Evolutionary conservation across 352 stramenopile genomes (phyloP).

Genomic region (Pythium guiyangense): DNA sequence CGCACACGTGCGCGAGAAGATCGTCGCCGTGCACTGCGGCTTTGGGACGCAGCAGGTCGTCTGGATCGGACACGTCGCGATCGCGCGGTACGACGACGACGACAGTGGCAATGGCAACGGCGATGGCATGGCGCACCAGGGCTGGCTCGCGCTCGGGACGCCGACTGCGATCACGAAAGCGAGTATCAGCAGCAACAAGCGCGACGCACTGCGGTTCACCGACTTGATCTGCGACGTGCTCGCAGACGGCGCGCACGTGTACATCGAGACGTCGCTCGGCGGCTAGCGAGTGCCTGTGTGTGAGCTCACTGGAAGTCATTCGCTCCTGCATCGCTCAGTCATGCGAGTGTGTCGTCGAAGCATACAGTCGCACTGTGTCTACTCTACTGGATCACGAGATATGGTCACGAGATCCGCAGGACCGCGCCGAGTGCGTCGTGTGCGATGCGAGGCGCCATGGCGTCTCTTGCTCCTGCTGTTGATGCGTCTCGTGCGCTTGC

Average conservation of each 20-base stretch:
- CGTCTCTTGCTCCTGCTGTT: not conserved
- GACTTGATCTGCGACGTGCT: slow-evolving; percentile 73
- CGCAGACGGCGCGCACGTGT: slow-evolving; percentile 51
- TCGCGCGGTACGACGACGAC: no score
- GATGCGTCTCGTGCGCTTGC: no score
- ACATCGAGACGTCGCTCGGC: slow-evolving; percentile 51
- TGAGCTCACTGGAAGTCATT: not conserved
- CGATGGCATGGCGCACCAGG: no score
- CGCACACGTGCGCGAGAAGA: no score
- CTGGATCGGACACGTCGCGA: no score
- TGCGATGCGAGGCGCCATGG: not conserved
- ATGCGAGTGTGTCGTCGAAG: not conserved
- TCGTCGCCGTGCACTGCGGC: no score
- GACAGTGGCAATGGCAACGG: no score
- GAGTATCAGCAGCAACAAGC: slow-evolving; percentile 22
- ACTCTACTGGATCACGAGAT: not conserved
- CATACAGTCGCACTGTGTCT: not conserved
- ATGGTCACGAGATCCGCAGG: not conserved
- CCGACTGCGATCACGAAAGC: slow-evolving; percentile 38
- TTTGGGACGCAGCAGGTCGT: no score
- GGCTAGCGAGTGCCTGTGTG: not conserved
- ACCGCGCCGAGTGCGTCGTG: slow-evolving; percentile 8
- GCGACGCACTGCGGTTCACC: slow-evolving; percentile 30
- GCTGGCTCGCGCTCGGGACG: slow-evolving; percentile 50
- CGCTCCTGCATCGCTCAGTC: not conserved